A percentile compares a stretch with the other conserved stretches of the same genome.
These are phyloP conservation scores for Aegilops speltoides DNA, from an alignment of 176 grass and related monocot species.

Conservation along the genomic window DNA sequence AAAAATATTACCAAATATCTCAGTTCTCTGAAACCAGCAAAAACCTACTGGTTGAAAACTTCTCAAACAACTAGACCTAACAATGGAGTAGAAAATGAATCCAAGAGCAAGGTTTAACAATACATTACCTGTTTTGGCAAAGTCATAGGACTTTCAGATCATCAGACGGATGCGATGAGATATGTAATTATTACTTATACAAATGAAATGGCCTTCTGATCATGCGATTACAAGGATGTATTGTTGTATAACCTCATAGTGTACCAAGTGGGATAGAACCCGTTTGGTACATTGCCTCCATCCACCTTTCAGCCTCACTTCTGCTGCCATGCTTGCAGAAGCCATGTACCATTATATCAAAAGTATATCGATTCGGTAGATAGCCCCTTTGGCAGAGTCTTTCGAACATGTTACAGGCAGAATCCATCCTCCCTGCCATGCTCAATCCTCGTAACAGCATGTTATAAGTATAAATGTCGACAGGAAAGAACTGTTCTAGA, in stretches of 20 bases:
- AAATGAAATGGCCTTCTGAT: constrained; percentile 43
- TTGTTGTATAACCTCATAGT: constrained; percentile 71
- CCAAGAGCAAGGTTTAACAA: constrained; percentile 2
- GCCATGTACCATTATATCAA: constrained; percentile 84
- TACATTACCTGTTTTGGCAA: constrained; percentile 34
- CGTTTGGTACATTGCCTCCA: constrained; percentile 70
- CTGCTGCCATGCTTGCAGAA: constrained; percentile 77
- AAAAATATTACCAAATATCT: constrained; percentile 11
- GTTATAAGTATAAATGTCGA: constrained; percentile 94
- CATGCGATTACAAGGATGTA: constrained; percentile 20
- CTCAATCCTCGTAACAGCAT: constrained; percentile 75
- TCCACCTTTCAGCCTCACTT: constrained; percentile 88
- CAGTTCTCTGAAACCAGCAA: constrained; percentile 4
- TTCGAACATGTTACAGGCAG: constrained; percentile 67
- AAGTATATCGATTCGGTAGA: constrained; percentile 80
- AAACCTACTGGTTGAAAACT: not conserved
- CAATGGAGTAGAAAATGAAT: constrained; percentile 21
- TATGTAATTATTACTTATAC: constrained; percentile 34
- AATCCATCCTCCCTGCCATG: constrained; percentile 80
- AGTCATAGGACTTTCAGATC: constrained; percentile 13
- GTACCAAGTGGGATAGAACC: constrained; percentile 76
- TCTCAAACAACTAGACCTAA: constrained; percentile 33
- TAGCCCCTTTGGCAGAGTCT: constrained; percentile 74
- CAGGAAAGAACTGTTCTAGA: constrained; percentile 79
- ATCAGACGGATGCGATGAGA: not conserved